Percentiles rank a stretch among this genome's conserved stretches.
phyloP scores from a whole-genome alignment of 805 yeast species.

The Wickerhamiella alocasiicola region DNA sequence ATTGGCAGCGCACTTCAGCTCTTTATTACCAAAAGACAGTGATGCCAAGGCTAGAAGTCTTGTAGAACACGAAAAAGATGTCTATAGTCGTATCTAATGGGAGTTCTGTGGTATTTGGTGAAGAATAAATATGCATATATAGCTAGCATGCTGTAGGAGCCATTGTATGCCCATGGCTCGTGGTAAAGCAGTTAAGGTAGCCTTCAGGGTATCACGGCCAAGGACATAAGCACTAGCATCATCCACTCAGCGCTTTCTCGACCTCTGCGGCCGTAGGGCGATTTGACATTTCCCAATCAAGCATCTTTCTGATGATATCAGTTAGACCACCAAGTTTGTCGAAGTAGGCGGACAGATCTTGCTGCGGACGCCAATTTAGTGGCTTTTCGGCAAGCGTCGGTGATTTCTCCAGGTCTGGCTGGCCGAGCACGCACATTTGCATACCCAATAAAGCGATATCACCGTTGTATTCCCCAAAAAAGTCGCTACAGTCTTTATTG shows the following conservation, averaged over 20 bases:
- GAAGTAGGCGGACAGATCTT: neutral
- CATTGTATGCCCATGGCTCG: too few relatives aligned
- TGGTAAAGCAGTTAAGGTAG: too few relatives aligned
- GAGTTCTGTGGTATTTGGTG: too few relatives aligned
- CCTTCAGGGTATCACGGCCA: too few relatives aligned
- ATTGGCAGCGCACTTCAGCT: neutral
- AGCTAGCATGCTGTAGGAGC: too few relatives aligned
- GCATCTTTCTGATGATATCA: neutral
- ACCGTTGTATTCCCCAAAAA: conserved; percentile 28
- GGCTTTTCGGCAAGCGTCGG: neutral
- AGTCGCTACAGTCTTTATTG: conserved; percentile 30
- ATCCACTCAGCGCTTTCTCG: too few relatives aligned
- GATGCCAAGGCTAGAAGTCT: neutral
- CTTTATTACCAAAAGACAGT: neutral
- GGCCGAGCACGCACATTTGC: conserved; percentile 7
- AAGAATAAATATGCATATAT: too few relatives aligned
- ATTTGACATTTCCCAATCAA: neutral
- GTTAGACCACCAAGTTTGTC: neutral
- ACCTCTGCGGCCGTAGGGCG: neutral
- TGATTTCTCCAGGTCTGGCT: neutral
- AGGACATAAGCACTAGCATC: neutral
- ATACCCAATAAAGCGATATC: conserved; percentile 3
- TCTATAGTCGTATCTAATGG: neutral
- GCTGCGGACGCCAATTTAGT: neutral
- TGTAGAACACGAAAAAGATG: conserved; percentile 1